Evolutionary conservation across 2,329 filamentous ascomycete genomes (phyloP), one percentile per base, ranked within the genome.

Genomic region (Hypoxylon sp.): DNA sequence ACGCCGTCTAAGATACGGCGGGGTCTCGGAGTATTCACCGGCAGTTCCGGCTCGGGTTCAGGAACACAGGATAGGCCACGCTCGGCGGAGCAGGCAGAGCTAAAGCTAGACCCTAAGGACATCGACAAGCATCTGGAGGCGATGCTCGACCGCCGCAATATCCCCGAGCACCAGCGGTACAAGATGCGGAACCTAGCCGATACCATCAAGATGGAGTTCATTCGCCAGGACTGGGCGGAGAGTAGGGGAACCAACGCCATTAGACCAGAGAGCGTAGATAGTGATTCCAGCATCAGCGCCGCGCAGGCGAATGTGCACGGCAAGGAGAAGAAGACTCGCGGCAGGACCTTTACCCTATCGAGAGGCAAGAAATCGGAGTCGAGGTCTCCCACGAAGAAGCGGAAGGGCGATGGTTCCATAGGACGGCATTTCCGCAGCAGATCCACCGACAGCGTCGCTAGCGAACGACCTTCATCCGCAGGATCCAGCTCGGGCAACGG

Each of bases 171-270:
- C 70, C 94, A 97, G 84, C 87, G 95, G 60, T 93, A 95, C 79
- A 97, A 97, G 82, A 98, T 99, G 94, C 89, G 95, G 49, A 94
- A 90, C 62, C 83, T 99, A 66, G 93, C 93, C 69, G 87, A 93
- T 71, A 91, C 92, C 36, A 94, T 98, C 82, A 99, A 99, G 81
- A 93, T 94, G 77, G 94, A 98, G 76, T 97, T 99, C 75, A 94
- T 98, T 74, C 90, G 91, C 58, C 94, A 97, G 78, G 93, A 98
- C 77, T 93, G 92, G 84, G 89, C 88, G 5, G 91, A 91, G 78
- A 90, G 86, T 80, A 82, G 84, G 78, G 84, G 85, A 58, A 81
- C 83, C 72, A 81, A 81, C 77, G 75, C 80, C 78, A 76, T 82
- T 48, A 67, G 79, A 81, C 71, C 82, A 69, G 81, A 79, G 71